A percentile compares a stretch with the other conserved stretches of the same genome.
Evolutionary conservation across 1,284 basidiomycete genomes (phyloP).

Genomic region (Xerocomus nothofagi): DNA sequence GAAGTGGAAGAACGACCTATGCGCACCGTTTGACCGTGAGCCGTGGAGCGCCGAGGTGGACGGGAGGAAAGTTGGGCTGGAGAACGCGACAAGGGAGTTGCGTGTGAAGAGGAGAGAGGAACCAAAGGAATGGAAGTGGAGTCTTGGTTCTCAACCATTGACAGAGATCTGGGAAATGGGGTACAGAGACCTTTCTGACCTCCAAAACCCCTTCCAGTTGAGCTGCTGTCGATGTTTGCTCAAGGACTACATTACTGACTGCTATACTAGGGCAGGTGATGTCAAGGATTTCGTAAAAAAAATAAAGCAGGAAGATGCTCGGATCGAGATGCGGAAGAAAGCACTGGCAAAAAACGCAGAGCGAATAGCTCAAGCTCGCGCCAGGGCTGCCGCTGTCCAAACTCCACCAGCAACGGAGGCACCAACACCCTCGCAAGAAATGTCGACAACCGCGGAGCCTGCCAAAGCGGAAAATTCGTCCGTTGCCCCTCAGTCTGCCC

Average conservation of each 20-base stretch:
- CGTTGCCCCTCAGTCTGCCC: slow-evolving; percentile 4
- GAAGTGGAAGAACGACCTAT: slow-evolving; percentile 79
- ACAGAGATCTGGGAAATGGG: slow-evolving; percentile 82
- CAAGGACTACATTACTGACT: slow-evolving; percentile 2
- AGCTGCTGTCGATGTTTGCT: slow-evolving; percentile 25
- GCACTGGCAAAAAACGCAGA: slow-evolving; percentile 50
- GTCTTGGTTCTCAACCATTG: slow-evolving; percentile 61
- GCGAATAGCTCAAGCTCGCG: slow-evolving; percentile 44
- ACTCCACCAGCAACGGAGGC: slow-evolving; percentile 16
- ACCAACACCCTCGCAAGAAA: slow-evolving; percentile 26
- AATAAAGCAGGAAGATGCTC: slow-evolving; percentile 62
- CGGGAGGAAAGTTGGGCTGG: slow-evolving; percentile 51
- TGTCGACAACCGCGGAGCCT: slow-evolving; percentile 23
- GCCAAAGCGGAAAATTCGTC: slow-evolving; percentile 21
- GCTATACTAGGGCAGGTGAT: slow-evolving; percentile 55
- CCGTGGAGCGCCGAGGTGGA: slow-evolving; percentile 53
- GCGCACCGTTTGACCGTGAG: slow-evolving; percentile 72
- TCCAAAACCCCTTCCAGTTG: slow-evolving; percentile 67
- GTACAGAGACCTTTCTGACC: slow-evolving; percentile 58
- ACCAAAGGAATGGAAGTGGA: slow-evolving; percentile 58
- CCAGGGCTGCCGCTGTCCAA: slow-evolving; percentile 38
- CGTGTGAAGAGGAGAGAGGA: slow-evolving; percentile 55
- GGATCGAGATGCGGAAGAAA: slow-evolving; percentile 62
- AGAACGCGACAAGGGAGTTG: slow-evolving; percentile 56
- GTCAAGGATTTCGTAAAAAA: slow-evolving; percentile 72